phyloP scores from a whole-genome alignment of 768 basidiomycete genomes.

The Boletus reticuloceps region DNA sequence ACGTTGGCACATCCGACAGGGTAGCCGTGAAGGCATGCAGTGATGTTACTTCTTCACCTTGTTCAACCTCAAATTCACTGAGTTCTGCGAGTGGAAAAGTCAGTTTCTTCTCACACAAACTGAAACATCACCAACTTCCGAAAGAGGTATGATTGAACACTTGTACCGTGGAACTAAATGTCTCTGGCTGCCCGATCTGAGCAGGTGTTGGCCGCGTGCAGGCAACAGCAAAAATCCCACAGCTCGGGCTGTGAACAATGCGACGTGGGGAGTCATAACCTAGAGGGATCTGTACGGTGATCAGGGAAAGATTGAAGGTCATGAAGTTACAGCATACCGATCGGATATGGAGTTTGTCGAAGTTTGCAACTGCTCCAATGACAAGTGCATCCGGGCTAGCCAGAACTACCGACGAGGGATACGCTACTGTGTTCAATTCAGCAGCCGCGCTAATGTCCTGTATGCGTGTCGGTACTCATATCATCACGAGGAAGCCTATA shows the following conservation, averaged over 20 bases:
- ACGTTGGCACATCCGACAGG: constrained; percentile 27
- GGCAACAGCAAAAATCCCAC: constrained; percentile 64
- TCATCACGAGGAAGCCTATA: constrained; percentile 1
- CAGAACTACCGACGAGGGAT: constrained; percentile 56
- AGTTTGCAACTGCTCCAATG: constrained; percentile 63
- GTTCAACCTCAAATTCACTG: constrained; percentile 29
- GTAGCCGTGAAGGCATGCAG: constrained; percentile 36
- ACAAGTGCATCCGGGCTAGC: constrained; percentile 51
- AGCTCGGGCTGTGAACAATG: constrained; percentile 55
- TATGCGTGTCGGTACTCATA: not conserved
- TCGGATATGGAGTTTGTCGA: constrained; percentile 80
- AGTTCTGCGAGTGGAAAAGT: constrained; percentile 19
- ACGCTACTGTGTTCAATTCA: constrained; percentile 45
- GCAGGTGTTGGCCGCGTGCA: constrained; percentile 54
- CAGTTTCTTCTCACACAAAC: not conserved
- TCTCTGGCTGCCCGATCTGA: constrained; percentile 50
- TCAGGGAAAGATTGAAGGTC: not conserved
- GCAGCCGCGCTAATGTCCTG: constrained; percentile 56
- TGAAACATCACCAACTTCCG: constrained; percentile 44
- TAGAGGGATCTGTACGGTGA: constrained; percentile 53
- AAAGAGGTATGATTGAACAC: constrained; percentile 66
- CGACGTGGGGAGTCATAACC: constrained; percentile 70
- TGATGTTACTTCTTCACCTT: constrained; percentile 63
- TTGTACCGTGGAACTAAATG: constrained; percentile 55
- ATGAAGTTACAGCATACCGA: constrained; percentile 45